Evolutionary conservation across 2,329 filamentous ascomycete species (phyloP), one percentile per base, ranked within the genome.

Genomic region (Grosmannia huntii): DNA sequence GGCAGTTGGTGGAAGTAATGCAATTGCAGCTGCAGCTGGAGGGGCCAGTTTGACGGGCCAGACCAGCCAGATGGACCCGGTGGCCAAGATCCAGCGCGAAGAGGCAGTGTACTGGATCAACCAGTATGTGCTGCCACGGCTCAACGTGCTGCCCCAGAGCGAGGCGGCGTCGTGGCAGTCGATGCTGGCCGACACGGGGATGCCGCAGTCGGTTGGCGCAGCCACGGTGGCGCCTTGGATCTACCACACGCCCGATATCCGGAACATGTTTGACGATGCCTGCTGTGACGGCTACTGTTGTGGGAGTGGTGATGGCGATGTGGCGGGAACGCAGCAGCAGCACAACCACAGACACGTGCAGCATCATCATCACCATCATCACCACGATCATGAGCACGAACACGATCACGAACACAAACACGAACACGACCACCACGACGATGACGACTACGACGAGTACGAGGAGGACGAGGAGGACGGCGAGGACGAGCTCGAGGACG

Each of bases 51-150:
- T 74, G 1, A 75, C 5, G 6, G 31, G 31, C 5, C 31, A 33
- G 31, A 33, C 31, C 7, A 9, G 48, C 4, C 70, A 74, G 1
- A 75, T 78, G 60, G 82, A 86, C 63, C 81, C 82, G 1, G 76
- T 84, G 28, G 77, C 77, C 62, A 85, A 85, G 72, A 81, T 86
- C 63, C 82, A 84, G 68, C 78, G 82, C 14, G 82, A 86, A 64
- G 83, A 85, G 65, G 82, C 82, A 0, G 77, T 86, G 48, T 80
- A 78, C 67, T 86, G 85, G 69, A 85, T 86, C 69, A 86, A 86
- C 68, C 83, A 86, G 68, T 84, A 83, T 62, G 81, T 86, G 2
- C 72, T 86, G 38, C 83, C 83, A 21, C 76, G 78, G 4, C 73
- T 83, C 19, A 81, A 81, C 62, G 71, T 81, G 2, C 76, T 76